Conservation (phyloP, 163 green algal genomes). For the Chlamydomonas reinhardtii region DNA sequence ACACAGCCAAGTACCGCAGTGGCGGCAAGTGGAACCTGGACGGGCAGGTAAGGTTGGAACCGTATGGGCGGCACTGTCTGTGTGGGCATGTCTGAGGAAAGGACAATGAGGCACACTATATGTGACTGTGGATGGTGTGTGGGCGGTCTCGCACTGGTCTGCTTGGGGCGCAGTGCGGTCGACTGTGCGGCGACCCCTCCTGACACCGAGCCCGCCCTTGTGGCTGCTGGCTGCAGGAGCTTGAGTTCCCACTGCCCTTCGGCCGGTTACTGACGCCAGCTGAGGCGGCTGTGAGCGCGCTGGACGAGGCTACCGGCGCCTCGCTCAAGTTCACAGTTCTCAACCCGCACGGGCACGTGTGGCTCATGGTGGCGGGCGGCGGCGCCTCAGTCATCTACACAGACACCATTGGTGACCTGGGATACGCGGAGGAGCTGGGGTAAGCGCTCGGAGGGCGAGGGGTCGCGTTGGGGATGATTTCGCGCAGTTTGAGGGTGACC, state of each 20-base stretch:
- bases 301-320: slow-evolving; percentile 88
- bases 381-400: slow-evolving; percentile 94
- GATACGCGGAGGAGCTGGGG: slow-evolving; percentile 67
- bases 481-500: too few relatives aligned
- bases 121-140: too few relatives aligned
- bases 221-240: slow-evolving; percentile 30
- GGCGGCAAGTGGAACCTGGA: slow-evolving; percentile 78
- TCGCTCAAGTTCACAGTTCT: slow-evolving; percentile 94
- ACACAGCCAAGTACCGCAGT: slow-evolving; percentile 89
- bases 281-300: slow-evolving; percentile 67
- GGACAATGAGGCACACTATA: too few relatives aligned
- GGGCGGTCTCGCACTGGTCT: too few relatives aligned
- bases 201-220: too few relatives aligned
- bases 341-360: slow-evolving; percentile 92
- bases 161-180: too few relatives aligned
- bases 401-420: slow-evolving; percentile 84
- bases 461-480: not conserved
- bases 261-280: slow-evolving; percentile 81
- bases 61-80: too few relatives aligned
- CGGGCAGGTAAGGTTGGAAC: not conserved
- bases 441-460: not conserved
- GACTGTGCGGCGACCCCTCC: too few relatives aligned
- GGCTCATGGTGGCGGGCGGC: slow-evolving; percentile 95
- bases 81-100: too few relatives aligned
- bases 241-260: slow-evolving; percentile 97